Evolutionary conservation across 2,329 filamentous ascomycete genomes (phyloP).

Genomic region (Penicillium nordicum): DNA sequence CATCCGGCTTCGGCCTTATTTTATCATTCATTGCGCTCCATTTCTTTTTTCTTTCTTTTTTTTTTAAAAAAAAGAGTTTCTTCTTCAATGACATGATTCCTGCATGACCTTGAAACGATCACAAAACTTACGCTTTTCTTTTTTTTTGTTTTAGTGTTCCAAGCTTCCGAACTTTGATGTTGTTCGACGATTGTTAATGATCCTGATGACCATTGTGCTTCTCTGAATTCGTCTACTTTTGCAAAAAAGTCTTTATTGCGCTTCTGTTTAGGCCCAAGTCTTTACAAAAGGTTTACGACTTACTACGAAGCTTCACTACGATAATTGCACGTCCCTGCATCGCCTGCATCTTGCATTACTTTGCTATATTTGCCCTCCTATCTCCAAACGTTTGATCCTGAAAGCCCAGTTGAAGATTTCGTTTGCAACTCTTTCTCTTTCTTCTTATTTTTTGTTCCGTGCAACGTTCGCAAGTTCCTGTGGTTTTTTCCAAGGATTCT

Average conservation of each 20-base stretch:
- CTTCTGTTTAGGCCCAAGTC: conserved; percentile 18
- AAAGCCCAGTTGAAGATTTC: neutral
- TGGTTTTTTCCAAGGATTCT: conserved; percentile 2
- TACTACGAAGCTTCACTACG: conserved; percentile 26
- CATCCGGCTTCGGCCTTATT: conserved; percentile 19
- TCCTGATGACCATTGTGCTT: conserved; percentile 20
- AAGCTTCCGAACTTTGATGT: conserved; percentile 6
- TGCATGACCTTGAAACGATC: conserved; percentile 13
- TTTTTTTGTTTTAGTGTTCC: conserved; percentile 2
- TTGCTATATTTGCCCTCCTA: neutral
- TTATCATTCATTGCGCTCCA: conserved; percentile 15
- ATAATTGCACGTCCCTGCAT: conserved; percentile 28
- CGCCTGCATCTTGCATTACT: conserved; percentile 21
- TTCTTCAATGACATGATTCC: conserved; percentile 2
- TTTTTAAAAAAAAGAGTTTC: conserved; percentile 6
- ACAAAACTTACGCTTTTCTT: conserved; percentile 1
- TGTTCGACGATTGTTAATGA: conserved; percentile 35
- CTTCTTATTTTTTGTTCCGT: neutral
- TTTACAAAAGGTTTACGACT: conserved; percentile 31
- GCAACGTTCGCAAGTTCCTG: conserved; percentile 7
- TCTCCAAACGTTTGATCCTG: neutral
- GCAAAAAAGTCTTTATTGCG: conserved; percentile 12
- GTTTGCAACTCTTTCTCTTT: conserved; percentile 1
- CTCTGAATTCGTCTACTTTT: conserved; percentile 18
- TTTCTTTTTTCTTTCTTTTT: conserved; percentile 16